Percentiles rank a stretch among this genome's conserved stretches.
These are phyloP conservation scores for Boletus huronensis DNA, from an alignment of 768 basidiomycete genomes.

Conservation along the genomic window DNA sequence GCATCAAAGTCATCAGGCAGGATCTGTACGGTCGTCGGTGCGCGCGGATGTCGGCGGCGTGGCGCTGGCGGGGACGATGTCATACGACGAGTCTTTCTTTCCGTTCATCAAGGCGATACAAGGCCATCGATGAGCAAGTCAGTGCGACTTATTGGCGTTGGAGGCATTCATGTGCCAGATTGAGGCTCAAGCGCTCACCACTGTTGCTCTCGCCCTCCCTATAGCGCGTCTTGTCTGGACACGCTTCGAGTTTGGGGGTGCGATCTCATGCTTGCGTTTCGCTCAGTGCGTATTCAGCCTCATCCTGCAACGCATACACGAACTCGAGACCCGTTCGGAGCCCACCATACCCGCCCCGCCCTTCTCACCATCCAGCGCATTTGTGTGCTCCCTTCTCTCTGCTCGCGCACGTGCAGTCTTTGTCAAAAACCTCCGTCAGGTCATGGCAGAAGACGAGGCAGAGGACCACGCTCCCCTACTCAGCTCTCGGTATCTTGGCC, in stretches of 20 bases:
- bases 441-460: slow-evolving; percentile 40
- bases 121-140: slow-evolving; percentile 16
- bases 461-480: slow-evolving; percentile 50
- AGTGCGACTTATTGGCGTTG: not conserved
- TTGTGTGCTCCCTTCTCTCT: slow-evolving; percentile 46
- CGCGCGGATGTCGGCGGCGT: slow-evolving; percentile 24
- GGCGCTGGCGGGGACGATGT: slow-evolving; percentile 23
- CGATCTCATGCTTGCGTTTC: not conserved
- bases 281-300: slow-evolving; percentile 34
- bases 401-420: slow-evolving; percentile 43
- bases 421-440: slow-evolving; percentile 46
- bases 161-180: not conserved
- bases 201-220: slow-evolving; percentile 27
- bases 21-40: slow-evolving; percentile 33
- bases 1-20: slow-evolving; percentile 32
- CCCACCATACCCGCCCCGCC: slow-evolving; percentile 27
- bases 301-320: slow-evolving; percentile 58
- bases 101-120: not conserved
- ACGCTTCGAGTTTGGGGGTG: too few species aligned
- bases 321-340: slow-evolving; percentile 48
- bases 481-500: slow-evolving; percentile 44
- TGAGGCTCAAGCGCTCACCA: slow-evolving; percentile 25
- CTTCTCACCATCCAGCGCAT: slow-evolving; percentile 44
- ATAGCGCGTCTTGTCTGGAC: slow-evolving; percentile 19
- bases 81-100: slow-evolving; percentile 31